Evolutionary conservation across 176 grass and related monocot species (phyloP).

Genomic region (Aechmea fasciata): DNA sequence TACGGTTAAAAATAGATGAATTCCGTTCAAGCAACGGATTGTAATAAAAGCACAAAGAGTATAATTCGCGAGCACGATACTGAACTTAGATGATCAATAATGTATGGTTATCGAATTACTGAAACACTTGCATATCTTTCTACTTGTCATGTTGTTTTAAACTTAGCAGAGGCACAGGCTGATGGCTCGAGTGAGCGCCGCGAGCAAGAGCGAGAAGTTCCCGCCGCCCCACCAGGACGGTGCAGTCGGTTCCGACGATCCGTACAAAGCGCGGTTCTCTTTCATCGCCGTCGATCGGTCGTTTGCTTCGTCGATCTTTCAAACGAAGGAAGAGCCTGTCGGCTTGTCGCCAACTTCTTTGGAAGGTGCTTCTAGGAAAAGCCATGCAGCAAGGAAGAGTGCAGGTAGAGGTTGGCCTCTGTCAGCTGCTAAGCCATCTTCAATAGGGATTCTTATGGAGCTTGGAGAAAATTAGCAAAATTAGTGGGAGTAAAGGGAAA

Average conservation of each 20-base stretch:
- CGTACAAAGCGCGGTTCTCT: constrained; percentile 14
- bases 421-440: constrained; percentile 1
- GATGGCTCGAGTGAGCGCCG: constrained; percentile 18
- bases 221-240: constrained; percentile 49
- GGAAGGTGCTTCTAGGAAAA: background rate
- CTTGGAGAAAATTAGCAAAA: constrained; percentile 19
- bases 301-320: constrained; percentile 25
- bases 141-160: background rate
- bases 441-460: constrained; percentile 21
- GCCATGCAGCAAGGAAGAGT: background rate
- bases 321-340: background rate
- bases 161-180: constrained; percentile 19
- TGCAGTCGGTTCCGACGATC: constrained; percentile 19
- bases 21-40: background rate
- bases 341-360: no score
- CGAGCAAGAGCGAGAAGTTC: constrained; percentile 46
- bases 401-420: constrained; percentile 8
- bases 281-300: constrained; percentile 25
- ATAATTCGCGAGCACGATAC: background rate
- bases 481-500: constrained; percentile 13
- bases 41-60: background rate
- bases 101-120: background rate
- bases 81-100: background rate
- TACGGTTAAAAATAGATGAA: no score
- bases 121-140: background rate